phyloP scores from a whole-genome alignment of 2,329 filamentous ascomycete genomes.

The Parascedosporium putredinis region DNA sequence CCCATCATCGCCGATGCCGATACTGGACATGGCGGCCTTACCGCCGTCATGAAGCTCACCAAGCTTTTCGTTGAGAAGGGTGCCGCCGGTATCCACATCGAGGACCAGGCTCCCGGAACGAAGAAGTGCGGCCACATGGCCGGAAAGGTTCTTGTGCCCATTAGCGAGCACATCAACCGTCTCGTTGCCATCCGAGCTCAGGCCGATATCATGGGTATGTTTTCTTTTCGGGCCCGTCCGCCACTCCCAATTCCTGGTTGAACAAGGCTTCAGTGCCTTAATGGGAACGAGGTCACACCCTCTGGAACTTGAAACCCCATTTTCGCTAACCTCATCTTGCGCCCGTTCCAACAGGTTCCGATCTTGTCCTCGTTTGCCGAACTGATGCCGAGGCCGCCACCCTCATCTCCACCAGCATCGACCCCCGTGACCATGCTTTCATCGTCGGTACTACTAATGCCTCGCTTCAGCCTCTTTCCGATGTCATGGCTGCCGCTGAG shows the following conservation, averaged over 20 bases:
- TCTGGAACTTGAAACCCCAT: too few species aligned
- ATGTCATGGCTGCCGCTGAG: slow-evolving; percentile 85
- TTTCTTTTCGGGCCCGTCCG: too few species aligned
- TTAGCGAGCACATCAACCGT: slow-evolving; percentile 96
- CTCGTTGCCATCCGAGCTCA: slow-evolving; percentile 94
- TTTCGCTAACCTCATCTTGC: neutral
- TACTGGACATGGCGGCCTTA: slow-evolving; percentile 91
- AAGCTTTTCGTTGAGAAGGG: slow-evolving; percentile 96
- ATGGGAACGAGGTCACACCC: too few species aligned
- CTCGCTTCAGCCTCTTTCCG: slow-evolving; percentile 69
- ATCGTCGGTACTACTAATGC: slow-evolving; percentile 86
- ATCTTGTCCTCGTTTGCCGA: slow-evolving; percentile 83
- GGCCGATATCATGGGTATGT: slow-evolving; percentile 88
- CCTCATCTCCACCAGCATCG: slow-evolving; percentile 92
- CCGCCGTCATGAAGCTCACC: slow-evolving; percentile 98
- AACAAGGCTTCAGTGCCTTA: too few species aligned
- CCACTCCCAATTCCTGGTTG: too few species aligned
- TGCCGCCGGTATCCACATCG: slow-evolving; percentile 95
- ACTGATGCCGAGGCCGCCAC: slow-evolving; percentile 97
- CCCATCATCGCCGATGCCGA: slow-evolving; percentile 96
- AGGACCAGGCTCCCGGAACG: slow-evolving; percentile 94
- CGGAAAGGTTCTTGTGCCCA: slow-evolving; percentile 92
- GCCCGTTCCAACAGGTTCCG: slow-evolving; percentile 42
- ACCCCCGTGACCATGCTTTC: slow-evolving; percentile 89
- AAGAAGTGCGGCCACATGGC: slow-evolving; percentile 99